phyloP scores from a whole-genome alignment of 768 basidiomycete species.

The Rhodosporidiobolus odoratus region DNA sequence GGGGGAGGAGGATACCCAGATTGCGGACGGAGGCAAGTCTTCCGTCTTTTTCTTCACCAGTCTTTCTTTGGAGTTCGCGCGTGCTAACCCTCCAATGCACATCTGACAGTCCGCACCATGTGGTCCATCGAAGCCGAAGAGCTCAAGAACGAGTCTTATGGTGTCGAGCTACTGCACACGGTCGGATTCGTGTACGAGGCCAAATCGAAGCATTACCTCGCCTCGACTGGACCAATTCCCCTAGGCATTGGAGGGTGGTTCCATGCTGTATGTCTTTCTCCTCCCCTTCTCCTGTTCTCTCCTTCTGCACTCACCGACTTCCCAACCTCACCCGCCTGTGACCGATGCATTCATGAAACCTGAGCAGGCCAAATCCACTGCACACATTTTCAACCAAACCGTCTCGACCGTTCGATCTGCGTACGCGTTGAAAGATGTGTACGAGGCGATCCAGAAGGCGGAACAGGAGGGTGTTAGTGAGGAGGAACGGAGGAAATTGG shows the following conservation, averaged over 20 bases:
- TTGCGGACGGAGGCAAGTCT: constrained; percentile 58
- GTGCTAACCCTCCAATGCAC: neutral
- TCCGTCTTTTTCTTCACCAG: neutral
- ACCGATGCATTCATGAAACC: too few species aligned
- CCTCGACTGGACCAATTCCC: constrained; percentile 58
- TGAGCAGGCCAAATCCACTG: constrained; percentile 88
- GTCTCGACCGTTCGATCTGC: constrained; percentile 50
- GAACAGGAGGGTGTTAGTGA: constrained; percentile 73
- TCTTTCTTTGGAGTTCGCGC: neutral
- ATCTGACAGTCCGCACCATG: constrained; percentile 34
- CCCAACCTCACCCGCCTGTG: too few species aligned
- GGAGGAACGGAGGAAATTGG: constrained; percentile 73
- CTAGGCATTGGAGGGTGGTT: constrained; percentile 84
- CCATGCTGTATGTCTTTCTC: too few species aligned
- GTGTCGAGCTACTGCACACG: constrained; percentile 74
- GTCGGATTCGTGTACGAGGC: constrained; percentile 78
- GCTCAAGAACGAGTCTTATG: constrained; percentile 77
- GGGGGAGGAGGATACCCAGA: constrained; percentile 62
- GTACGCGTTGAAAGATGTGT: constrained; percentile 80
- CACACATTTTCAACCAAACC: constrained; percentile 70
- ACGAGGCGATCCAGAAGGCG: constrained; percentile 85
- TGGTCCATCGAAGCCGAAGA: constrained; percentile 50
- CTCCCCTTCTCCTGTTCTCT: too few species aligned
- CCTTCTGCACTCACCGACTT: too few species aligned
- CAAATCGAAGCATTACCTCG: constrained; percentile 65